phyloP scores from a whole-genome alignment of 2,329 filamentous ascomycete species.

The Onygenales sp. region DNA sequence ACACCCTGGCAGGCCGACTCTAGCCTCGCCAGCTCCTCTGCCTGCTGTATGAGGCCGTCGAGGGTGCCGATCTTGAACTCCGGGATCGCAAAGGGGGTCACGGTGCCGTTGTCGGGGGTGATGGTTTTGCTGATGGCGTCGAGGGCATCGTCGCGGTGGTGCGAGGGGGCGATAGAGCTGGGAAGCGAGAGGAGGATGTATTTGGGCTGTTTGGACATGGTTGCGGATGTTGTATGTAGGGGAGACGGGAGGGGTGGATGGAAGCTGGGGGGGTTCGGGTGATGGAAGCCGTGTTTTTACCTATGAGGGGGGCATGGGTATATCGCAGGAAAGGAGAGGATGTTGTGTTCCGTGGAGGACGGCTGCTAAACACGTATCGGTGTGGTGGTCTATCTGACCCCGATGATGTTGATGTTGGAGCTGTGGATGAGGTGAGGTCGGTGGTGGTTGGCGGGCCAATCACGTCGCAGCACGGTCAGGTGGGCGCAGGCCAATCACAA shows the following conservation, averaged over 20 bases:
- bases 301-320: neutral
- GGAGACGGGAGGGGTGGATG: neutral
- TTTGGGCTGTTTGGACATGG: slow-evolving; percentile 42
- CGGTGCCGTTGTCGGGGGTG: slow-evolving; percentile 62
- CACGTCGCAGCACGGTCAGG: neutral
- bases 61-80: slow-evolving; percentile 97
- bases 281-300: neutral
- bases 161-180: slow-evolving; percentile 71
- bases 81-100: slow-evolving; percentile 71
- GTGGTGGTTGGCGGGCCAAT: neutral
- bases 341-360: neutral
- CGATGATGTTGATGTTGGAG: neutral
- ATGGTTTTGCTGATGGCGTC: slow-evolving; percentile 64
- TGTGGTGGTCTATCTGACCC: neutral
- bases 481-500: too few relatives aligned
- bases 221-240: slow-evolving; percentile 4
- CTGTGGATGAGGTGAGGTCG: neutral
- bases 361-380: neutral
- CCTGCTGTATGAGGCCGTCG: slow-evolving; percentile 89
- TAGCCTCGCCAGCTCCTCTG: slow-evolving; percentile 87
- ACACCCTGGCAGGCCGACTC: slow-evolving; percentile 70
- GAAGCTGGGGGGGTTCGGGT: neutral
- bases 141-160: slow-evolving; percentile 72
- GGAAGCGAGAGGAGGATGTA: slow-evolving; percentile 89
- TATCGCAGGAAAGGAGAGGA: neutral